Base-by-base conservation (phyloP, 768 basidiomycete species). In the Pleurotus djamor region DNA sequence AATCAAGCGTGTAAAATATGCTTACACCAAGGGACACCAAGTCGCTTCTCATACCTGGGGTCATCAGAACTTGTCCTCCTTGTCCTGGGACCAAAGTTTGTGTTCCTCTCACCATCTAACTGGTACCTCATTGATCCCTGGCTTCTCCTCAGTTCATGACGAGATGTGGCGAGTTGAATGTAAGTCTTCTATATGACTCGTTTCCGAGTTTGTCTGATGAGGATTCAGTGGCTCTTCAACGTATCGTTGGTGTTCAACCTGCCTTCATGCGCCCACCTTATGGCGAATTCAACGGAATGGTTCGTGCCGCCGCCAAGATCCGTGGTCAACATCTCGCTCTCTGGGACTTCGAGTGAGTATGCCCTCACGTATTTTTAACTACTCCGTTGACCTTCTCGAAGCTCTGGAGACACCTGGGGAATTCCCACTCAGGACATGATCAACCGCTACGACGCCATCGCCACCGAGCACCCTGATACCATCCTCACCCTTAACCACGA, bases 401-500 rank as follows among this genome's bases (percentile, higher is more conserved):
- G 77, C 60, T 76, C 76, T 17, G 68, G 65, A 12, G 79, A 79
- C 60, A 77, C 78, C 9, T 52, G 17, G 9, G 77, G 76, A 9
- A 69, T 73, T 8, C 66, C 75, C 5, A 64, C 63, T 4, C 65
- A 69, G 2, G 59, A 76, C 56, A 77, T 75, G 48, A 61, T 76
- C 56, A 52, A 52, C 7, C 36, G 54, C 1, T 79, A 79, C 54
- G 68, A 72, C 45, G 28, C 67, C 1, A 36, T 68, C 8, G 67
- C 76, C 21, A 59, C 57, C 0, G 9, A 62, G 13, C 75, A 67
- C 37, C 79, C 78, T 0, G 58, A 62, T 14, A 76, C 65, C 10
- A 66, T 78, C n/a, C 63, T 80, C 47, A 71, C 76, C 10, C 66
- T 80, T 43, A 72, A 78, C 57, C 78, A 80, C 59, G 78, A 79